Evolutionary conservation across 805 yeast genomes (phyloP).

Genomic region (Lachancea sp.): DNA sequence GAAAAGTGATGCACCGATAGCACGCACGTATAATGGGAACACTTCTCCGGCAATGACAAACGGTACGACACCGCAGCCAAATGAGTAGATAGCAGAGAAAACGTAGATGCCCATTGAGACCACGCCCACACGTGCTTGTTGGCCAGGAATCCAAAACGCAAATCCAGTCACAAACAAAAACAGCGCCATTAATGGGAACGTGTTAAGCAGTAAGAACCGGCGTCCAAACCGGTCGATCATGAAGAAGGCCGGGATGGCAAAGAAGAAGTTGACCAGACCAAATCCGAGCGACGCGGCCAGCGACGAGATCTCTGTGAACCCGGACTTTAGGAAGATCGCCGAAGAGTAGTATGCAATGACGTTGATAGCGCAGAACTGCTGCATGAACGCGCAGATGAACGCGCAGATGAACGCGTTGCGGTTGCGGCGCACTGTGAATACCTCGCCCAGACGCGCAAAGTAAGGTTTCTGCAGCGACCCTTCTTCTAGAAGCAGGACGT

Average conservation of each 20-base stretch:
- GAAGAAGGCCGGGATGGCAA: constrained; percentile 77
- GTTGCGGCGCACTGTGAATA: constrained; percentile 70
- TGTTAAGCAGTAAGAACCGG: constrained; percentile 48
- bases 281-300: constrained; percentile 81
- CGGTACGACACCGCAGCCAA: constrained; percentile 87
- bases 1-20: constrained; percentile 73
- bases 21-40: constrained; percentile 71
- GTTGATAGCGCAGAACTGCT: constrained; percentile 86
- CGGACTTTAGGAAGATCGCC: constrained; percentile 62
- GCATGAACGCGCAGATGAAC: constrained; percentile 81
- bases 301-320: constrained; percentile 55
- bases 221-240: constrained; percentile 77
- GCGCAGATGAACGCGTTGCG: constrained; percentile 78
- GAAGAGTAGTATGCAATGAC: constrained; percentile 84
- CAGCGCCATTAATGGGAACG: constrained; percentile 60
- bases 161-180: constrained; percentile 59
- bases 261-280: constrained; percentile 72
- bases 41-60: constrained; percentile 85
- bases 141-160: constrained; percentile 60
- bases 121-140: constrained; percentile 54
- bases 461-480: constrained; percentile 44
- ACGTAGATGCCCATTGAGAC: constrained; percentile 70
- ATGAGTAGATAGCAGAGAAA: constrained; percentile 66
- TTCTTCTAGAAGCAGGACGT: constrained; percentile 59
- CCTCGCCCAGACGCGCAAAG: constrained; percentile 43